Base-by-base conservation (phyloP, 169 alveolate genomes). In the Toxoplasma gondii region DNA sequence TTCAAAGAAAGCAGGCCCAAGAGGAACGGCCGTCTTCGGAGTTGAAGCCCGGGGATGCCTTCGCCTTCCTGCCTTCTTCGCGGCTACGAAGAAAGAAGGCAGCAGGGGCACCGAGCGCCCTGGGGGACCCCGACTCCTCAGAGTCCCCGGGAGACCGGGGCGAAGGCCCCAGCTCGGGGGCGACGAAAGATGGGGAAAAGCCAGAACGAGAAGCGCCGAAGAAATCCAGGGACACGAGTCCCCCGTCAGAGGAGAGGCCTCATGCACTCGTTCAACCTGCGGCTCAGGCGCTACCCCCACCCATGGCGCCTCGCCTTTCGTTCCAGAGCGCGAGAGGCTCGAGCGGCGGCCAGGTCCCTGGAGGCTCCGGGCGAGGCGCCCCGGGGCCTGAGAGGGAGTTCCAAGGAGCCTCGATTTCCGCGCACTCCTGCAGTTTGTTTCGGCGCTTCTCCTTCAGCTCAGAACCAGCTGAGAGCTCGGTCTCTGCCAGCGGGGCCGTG, bases 251-350 rank as follows among this genome's bases (percentile, higher is more conserved):
- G n/a, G 74, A 64, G 31, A 4, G 74, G 29, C 74, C 34, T 27
- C 74, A 64, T 1, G 22, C n/a, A 16, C 74, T 64, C 74, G 49
- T n/a, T 16, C 86, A 78, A 7, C 86, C 86, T 1, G 86, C 86
- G 7, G 86, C 86, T 19, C 86, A n/a, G 10, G 86, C 86, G 39
- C 86, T 78, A 1, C 86, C 86, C 43, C 86, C 86, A 31, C 45
- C 86, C n/a, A n/a, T 78, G 29, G n/a, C 86, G 39, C 86, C 86
- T 38, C 86, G 86, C 29, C 39, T 78, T 19, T 36, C 86, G 4
- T n/a, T 78, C 39, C 86, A 78, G 86, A n/a, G 45, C 74, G 74
- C 74, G 34, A 16, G 74, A 27, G 34, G 74, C 74, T 16, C n/a
- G 74, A 64, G 31, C 74, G 74, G 74, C 74, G n/a, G 74, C 74